These are phyloP conservation scores for Annulohypoxylon moriforme DNA, from an alignment of 495 filamentous ascomycete genomes.

Conservation along the genomic window DNA sequence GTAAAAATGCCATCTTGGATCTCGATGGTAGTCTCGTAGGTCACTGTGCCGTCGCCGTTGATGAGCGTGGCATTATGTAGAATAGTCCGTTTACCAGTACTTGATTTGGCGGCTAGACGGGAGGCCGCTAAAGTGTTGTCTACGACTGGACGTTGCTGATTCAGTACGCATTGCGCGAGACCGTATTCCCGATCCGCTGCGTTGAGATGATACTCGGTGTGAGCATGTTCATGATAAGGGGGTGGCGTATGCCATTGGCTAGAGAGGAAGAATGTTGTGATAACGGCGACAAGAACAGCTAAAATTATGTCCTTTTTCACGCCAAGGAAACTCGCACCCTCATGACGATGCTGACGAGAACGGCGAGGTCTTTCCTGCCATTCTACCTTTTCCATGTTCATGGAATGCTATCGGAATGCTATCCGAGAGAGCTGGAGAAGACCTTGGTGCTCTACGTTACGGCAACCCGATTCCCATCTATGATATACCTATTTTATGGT, in stretches of 20 bases:
- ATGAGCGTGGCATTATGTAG: constrained; percentile 53
- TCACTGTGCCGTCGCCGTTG: constrained; percentile 48
- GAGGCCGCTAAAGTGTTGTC: constrained; percentile 28
- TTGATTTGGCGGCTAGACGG: constrained; percentile 21
- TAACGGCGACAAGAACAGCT: constrained; percentile 15
- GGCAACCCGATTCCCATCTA: not conserved
- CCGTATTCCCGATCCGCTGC: constrained; percentile 26
- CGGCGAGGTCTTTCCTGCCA: constrained; percentile 18
- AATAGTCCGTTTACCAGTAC: constrained; percentile 26
- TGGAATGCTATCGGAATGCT: not conserved
- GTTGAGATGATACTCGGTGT: constrained; percentile 2
- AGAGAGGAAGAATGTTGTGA: constrained; percentile 32
- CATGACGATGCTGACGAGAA: not conserved
- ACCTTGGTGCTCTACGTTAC: not conserved
- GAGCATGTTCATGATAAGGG: not conserved
- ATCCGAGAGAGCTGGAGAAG: constrained; percentile 2
- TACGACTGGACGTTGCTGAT: constrained; percentile 28
- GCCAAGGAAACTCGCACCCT: constrained; percentile 3
- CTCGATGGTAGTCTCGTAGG: constrained; percentile 21
- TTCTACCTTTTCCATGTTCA: constrained; percentile 25
- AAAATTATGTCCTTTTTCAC: constrained; percentile 24
- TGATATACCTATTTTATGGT: constrained; percentile 7
- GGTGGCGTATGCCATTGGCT: constrained; percentile 15
- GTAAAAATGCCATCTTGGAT: constrained; percentile 50
- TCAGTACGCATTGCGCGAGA: constrained; percentile 29